Evolutionary conservation across 2,329 filamentous ascomycete genomes (phyloP).

Genomic region (Fusarium sp.): DNA sequence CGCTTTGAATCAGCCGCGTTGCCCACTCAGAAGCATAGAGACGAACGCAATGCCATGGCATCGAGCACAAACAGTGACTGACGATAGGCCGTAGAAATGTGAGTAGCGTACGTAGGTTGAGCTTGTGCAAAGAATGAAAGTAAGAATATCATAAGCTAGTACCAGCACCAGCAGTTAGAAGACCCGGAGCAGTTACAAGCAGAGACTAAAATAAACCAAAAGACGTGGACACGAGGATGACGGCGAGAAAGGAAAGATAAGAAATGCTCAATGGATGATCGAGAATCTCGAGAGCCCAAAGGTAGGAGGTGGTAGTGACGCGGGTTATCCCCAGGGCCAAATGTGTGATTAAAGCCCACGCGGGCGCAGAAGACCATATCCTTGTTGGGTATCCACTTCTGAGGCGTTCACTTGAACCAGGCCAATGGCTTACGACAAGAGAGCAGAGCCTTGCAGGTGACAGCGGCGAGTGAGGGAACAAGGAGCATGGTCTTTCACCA

Average conservation of each 20-base stretch:
- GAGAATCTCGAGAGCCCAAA: constrained; percentile 32
- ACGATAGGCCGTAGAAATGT: constrained; percentile 6
- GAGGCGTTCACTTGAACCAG: constrained; percentile 35
- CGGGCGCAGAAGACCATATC: constrained; percentile 35
- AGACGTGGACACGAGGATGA: constrained; percentile 9
- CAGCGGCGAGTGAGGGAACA: constrained; percentile 30
- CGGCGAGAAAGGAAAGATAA: constrained; percentile 28
- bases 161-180: constrained; percentile 36
- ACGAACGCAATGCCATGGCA: constrained; percentile 36
- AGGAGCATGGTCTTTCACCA: constrained; percentile 20
- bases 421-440: constrained; percentile 32
- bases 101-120: constrained; percentile 7
- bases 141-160: constrained; percentile 30
- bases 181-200: constrained; percentile 31
- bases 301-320: constrained; percentile 28
- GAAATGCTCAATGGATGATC: constrained; percentile 19
- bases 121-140: constrained; percentile 2
- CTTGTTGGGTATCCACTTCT: constrained; percentile 41
- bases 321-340: constrained; percentile 30
- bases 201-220: constrained; percentile 28
- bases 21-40: constrained; percentile 25
- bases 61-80: constrained; percentile 14
- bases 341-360: constrained; percentile 41
- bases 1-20: constrained; percentile 25
- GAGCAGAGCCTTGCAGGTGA: constrained; percentile 38